Evolutionary conservation across 345 rosid species (phyloP).

Genomic region (Pugionium dolabratum): DNA sequence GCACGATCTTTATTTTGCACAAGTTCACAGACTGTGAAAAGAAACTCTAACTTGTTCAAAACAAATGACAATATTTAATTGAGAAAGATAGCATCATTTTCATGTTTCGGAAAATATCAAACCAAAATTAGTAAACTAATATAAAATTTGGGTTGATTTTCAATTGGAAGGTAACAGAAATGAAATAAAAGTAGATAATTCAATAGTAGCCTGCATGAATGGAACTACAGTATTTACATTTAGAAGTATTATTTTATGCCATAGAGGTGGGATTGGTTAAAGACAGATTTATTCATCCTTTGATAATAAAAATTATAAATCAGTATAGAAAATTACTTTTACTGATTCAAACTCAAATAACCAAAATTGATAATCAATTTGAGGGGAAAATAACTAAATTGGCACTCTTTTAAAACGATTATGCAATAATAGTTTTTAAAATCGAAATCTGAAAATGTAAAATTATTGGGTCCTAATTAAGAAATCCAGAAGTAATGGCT

Average conservation of each 20-base stretch:
- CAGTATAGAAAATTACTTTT: neutral
- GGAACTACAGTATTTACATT: neutral
- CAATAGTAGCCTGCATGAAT: slow-evolving; percentile 18
- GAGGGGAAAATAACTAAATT: no score
- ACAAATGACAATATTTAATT: slow-evolving; percentile 14
- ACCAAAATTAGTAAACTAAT: slow-evolving; percentile 19
- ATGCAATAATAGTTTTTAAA: no score
- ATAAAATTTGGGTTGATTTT: slow-evolving; percentile 1
- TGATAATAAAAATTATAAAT: neutral
- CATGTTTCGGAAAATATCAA: slow-evolving; percentile 20
- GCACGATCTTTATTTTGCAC: slow-evolving; percentile 27
- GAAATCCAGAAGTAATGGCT: neutral
- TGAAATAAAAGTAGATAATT: slow-evolving; percentile 20
- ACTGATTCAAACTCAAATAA: neutral
- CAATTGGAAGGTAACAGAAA: slow-evolving; percentile 3
- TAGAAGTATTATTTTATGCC: slow-evolving; percentile 8
- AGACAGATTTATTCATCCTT: slow-evolving; percentile 1
- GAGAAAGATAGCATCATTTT: slow-evolving; percentile 15
- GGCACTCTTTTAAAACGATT: no score
- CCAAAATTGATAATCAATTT: neutral
- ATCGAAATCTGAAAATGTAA: no score
- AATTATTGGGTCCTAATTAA: neutral
- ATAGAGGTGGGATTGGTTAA: slow-evolving; percentile 3
- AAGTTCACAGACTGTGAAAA: slow-evolving; percentile 17
- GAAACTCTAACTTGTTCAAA: slow-evolving; percentile 24